Conservation (phyloP, 768 basidiomycete species). For the Candolleomyces aberdarensis region DNA sequence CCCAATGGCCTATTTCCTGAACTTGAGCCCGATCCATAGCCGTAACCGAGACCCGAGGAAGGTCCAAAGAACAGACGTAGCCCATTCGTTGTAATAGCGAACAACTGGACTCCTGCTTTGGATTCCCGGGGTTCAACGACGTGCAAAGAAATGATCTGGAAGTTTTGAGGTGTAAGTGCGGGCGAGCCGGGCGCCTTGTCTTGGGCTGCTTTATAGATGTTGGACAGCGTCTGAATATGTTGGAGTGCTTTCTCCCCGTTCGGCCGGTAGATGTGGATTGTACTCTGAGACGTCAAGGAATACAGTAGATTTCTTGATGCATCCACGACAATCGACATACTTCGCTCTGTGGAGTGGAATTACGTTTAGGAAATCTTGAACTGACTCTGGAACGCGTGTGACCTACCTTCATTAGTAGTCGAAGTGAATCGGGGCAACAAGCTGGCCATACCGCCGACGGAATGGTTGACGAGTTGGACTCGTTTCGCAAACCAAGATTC, state of each 20-base stretch:
- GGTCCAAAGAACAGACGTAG: conserved; percentile 82
- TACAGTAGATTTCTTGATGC: conserved; percentile 70
- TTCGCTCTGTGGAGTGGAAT: conserved; percentile 52
- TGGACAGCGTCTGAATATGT: conserved; percentile 71
- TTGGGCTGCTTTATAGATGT: conserved; percentile 70
- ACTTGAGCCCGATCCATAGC: conserved; percentile 34
- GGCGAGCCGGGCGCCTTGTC: conserved; percentile 81
- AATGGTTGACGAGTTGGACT: conserved; percentile 84
- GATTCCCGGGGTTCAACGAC: conserved; percentile 66
- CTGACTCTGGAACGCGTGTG: not conserved
- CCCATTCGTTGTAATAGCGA: conserved; percentile 80
- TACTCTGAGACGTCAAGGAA: conserved; percentile 62
- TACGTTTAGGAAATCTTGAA: not conserved
- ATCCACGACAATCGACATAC: conserved; percentile 68
- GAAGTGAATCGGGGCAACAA: conserved; percentile 74
- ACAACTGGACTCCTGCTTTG: conserved; percentile 65
- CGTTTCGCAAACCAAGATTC: conserved; percentile 93
- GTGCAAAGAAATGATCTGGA: conserved; percentile 70
- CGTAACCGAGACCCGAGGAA: conserved; percentile 43
- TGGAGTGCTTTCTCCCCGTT: conserved; percentile 63
- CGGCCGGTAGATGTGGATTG: conserved; percentile 66
- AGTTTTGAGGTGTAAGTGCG: conserved; percentile 63
- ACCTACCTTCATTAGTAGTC: conserved; percentile 61
- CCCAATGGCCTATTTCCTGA: conserved; percentile 47
- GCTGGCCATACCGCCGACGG: conserved; percentile 74